phyloP scores from a whole-genome alignment of 2,329 filamentous ascomycete species.

The Talaromyces sp. region DNA sequence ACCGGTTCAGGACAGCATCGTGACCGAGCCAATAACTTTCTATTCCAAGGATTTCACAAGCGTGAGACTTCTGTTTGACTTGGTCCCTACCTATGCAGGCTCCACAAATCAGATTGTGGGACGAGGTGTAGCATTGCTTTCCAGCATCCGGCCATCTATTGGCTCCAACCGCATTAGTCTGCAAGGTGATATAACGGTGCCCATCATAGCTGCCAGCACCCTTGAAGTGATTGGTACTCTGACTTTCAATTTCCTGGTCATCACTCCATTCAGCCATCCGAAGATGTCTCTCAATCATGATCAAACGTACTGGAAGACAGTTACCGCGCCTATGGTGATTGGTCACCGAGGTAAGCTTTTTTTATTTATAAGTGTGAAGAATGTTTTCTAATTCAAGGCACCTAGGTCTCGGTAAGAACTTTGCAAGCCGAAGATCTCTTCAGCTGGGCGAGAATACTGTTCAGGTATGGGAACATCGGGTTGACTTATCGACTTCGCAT shows the following conservation, averaged over 20 bases:
- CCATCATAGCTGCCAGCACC: slow-evolving; percentile 74
- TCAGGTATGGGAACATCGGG: slow-evolving; percentile 38
- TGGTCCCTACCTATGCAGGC: slow-evolving; percentile 91
- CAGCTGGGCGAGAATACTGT: slow-evolving; percentile 96
- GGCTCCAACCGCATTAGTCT: slow-evolving; percentile 84
- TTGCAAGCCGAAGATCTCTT: slow-evolving; percentile 73
- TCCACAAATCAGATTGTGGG: slow-evolving; percentile 75
- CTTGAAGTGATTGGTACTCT: slow-evolving; percentile 90
- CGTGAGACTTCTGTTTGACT: slow-evolving; percentile 88
- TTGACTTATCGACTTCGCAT: neutral
- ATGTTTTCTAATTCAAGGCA: slow-evolving; percentile 44
- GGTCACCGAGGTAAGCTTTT: slow-evolving; percentile 52
- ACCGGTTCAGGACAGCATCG: slow-evolving; percentile 87
- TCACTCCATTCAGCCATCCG: slow-evolving; percentile 89
- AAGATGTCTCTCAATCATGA: slow-evolving; percentile 80
- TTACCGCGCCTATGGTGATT: slow-evolving; percentile 79
- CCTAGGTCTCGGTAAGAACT: slow-evolving; percentile 82
- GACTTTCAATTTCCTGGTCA: slow-evolving; percentile 94
- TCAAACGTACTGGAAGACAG: slow-evolving; percentile 94
- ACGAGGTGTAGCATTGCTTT: slow-evolving; percentile 80
- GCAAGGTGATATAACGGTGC: slow-evolving; percentile 86
- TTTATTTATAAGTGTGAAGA: slow-evolving; percentile 3
- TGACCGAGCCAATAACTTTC: slow-evolving; percentile 90
- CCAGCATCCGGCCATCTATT: slow-evolving; percentile 74
- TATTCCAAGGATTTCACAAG: slow-evolving; percentile 69